Conservation (phyloP, 176 grass and related monocot species). For the Puccinellia tenuiflora region DNA sequence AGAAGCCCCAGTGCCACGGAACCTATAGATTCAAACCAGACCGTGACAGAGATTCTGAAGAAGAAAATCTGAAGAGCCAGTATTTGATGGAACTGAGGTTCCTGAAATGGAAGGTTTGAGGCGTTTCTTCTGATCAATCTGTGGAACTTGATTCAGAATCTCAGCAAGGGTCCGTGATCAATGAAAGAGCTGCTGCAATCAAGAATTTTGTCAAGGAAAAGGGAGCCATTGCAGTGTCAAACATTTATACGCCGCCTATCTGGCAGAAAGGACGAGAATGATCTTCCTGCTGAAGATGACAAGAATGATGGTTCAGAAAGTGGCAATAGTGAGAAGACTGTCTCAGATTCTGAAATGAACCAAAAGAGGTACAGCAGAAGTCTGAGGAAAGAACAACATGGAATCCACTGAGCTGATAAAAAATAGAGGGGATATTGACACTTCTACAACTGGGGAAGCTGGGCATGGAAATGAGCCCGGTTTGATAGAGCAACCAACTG, state of each 20-base stretch:
- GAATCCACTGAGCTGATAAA: conserved; percentile 94
- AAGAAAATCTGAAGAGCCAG: conserved; percentile 69
- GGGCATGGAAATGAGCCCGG: conserved; percentile 13
- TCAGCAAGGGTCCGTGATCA: conserved; percentile 46
- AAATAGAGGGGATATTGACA: conserved; percentile 48
- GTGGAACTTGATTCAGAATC: conserved; percentile 37
- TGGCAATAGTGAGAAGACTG: conserved; percentile 19
- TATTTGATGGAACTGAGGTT: conserved; percentile 92
- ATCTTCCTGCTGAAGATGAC: conserved; percentile 39
- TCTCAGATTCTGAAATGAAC: conserved; percentile 35
- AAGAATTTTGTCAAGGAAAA: conserved; percentile 94
- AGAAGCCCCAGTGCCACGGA: conserved; percentile 22
- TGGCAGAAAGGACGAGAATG: conserved; percentile 76
- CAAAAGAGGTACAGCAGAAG: conserved; percentile 42
- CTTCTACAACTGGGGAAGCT: conserved; percentile 35
- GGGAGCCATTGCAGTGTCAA: conserved; percentile 62
- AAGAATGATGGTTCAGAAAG: conserved; percentile 38
- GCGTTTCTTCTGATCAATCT: conserved; percentile 43
- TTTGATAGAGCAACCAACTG: conserved; percentile 35
- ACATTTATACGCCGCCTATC: conserved; percentile 82
- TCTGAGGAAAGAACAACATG: conserved; percentile 52
- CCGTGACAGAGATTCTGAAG: conserved; percentile 42
- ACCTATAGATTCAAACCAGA: conserved; percentile 34
- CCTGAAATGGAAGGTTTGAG: conserved; percentile 58
- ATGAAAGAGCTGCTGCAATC: conserved; percentile 76